Percentiles rank a stretch among this genome's conserved stretches.
Evolutionary conservation across 1,284 basidiomycete species (phyloP).

Genomic region (Austroboletus novae-zelandiae): DNA sequence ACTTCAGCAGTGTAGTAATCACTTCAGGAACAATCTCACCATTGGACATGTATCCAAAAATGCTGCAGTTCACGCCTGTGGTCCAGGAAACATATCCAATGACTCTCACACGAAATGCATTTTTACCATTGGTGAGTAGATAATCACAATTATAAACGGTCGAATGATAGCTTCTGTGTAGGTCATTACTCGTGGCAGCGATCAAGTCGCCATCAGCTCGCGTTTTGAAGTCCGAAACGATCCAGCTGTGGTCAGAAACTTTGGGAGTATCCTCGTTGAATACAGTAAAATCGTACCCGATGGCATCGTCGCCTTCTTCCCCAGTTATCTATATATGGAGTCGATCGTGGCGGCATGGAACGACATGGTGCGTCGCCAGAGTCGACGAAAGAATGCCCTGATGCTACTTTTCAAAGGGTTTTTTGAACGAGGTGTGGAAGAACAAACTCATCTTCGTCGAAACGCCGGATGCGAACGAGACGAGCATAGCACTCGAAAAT

Average conservation of each 20-base stretch:
- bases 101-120: constrained; percentile 96
- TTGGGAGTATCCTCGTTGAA: constrained; percentile 97
- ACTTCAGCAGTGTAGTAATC: constrained; percentile 98
- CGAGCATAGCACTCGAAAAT: constrained; percentile 96
- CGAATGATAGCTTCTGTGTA: constrained; percentile 28
- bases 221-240: constrained; percentile 99
- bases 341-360: constrained; percentile 99
- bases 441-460: constrained; percentile 99
- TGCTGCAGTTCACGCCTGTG: constrained; percentile 97
- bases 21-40: constrained; percentile 99
- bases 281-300: constrained; percentile 98
- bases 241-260: constrained; percentile 98
- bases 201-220: constrained; percentile 99
- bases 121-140: constrained; percentile 83
- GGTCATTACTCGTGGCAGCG: constrained; percentile 97
- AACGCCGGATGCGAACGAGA: constrained; percentile 98
- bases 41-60: constrained; percentile 99
- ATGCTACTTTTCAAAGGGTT: constrained; percentile 61
- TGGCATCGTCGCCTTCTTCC: constrained; percentile 99
- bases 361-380: constrained; percentile 79
- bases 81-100: constrained; percentile 98
- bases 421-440: constrained; percentile 99
- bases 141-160: neutral
- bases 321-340: constrained; percentile 99
- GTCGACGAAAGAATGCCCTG: neutral